phyloP scores from a whole-genome alignment of 768 basidiomycete species.

The Pulveroboletus ravenelii region DNA sequence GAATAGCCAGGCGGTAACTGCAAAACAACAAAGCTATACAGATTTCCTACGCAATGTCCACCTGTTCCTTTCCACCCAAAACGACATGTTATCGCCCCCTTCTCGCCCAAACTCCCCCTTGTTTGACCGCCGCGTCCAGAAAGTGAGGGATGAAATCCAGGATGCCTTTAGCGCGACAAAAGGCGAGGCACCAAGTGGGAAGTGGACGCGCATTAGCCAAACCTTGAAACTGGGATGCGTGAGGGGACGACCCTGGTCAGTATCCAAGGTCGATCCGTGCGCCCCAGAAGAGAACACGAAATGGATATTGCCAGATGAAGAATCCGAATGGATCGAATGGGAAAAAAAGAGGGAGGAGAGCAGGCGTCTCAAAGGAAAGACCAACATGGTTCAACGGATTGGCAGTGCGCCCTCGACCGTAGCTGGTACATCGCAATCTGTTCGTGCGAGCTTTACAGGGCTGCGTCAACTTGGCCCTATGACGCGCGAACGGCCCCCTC shows the following conservation, averaged over 20 bases:
- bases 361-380: constrained; percentile 16
- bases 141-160: constrained; percentile 31
- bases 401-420: neutral
- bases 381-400: constrained; percentile 8
- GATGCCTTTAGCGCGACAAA: constrained; percentile 34
- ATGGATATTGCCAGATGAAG: constrained; percentile 41
- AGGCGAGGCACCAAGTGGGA: constrained; percentile 40
- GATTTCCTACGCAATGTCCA: constrained; percentile 30
- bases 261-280: constrained; percentile 19
- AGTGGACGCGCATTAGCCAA: constrained; percentile 42
- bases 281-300: constrained; percentile 22
- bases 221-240: constrained; percentile 39
- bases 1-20: neutral
- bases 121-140: constrained; percentile 27
- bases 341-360: constrained; percentile 32
- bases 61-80: constrained; percentile 30
- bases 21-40: constrained; percentile 17
- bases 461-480: neutral
- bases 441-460: neutral
- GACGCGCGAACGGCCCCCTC: constrained; percentile 3
- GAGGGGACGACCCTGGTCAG: constrained; percentile 31
- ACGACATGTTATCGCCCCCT: constrained; percentile 31
- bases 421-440: constrained; percentile 5
- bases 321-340: constrained; percentile 46
- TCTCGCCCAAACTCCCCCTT: constrained; percentile 33